Base-by-base conservation (phyloP, 805 yeast species). In the Millerozyma acaciae region DNA sequence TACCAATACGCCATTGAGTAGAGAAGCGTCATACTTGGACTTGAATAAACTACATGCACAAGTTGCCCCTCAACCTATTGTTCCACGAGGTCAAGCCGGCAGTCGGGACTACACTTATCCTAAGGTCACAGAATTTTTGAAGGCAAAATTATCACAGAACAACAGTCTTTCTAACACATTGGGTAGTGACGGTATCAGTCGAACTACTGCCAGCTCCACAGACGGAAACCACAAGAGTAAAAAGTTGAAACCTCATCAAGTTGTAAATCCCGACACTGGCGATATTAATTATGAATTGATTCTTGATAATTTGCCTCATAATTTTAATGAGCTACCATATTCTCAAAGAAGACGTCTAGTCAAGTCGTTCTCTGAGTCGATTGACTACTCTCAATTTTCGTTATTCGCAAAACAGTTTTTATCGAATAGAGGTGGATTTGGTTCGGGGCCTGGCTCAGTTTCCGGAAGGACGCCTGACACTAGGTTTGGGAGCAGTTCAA, bases 271-370 rank as follows among this genome's bases (percentile, higher is more conserved):
- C n/a, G 45, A 33, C 4, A 42, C 50, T 7, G 63, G 57, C 6
- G 60, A 47, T 8, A 40, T 62, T n/a, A 58, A 57, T 29, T 76
- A 68, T 47, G 67, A 65, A 37, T 35, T 47, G 24, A 55, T 68
- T 10, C 46, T 73, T 8, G 62, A 67, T 23, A 61, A 60, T 37
- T 48, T 77, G 15, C 84, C 84, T 0, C 53, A 64, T 1, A 69
- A 76, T 45, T 79, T 77, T 47, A 59, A 65, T 36, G 72, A 69
- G 16, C 56, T 76, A 39, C 83, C 84, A 0, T 78, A 78, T 47
- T 75, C 83, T 1, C 80, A 75, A 44, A 58, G 86, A 33, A 72
- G 75, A 36, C 75, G 64, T 41, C 65, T 37, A 28, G 70, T 58
- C 10, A 53, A 52, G 31, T 59, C 64, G 8, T 56, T 59, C 35